Evolutionary conservation across 2,329 filamentous ascomycete genomes (phyloP), one percentile per base, ranked within the genome.

Genomic region (Monilinia fructigena): DNA sequence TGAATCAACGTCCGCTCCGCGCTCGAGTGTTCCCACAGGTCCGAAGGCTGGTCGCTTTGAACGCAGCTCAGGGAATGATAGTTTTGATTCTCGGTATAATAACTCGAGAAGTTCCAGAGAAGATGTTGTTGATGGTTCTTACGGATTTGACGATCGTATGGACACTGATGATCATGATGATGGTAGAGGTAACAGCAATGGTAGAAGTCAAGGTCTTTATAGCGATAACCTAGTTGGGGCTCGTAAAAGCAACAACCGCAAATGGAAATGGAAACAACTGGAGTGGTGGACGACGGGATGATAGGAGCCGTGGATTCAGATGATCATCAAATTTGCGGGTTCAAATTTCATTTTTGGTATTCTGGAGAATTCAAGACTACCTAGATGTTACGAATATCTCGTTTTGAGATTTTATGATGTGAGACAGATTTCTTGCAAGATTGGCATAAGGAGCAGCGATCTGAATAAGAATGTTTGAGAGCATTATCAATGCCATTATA

Each of bases 101-200:
- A 70, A 68, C 14, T 66, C 70, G 65, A 56, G 55, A 54, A 54
- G 40, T 55, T 26, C 40, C 31, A 40, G 74, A 35, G 73, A 75
- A 16, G 74, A 76, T 26, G 66, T 77, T 20, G 69, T 74, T 48
- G 76, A 77, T 69, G 76, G 76, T 5, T 72, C 75, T 52, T 76
- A 77, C 62, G 76, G 76, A 16, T 77, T 77, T 64, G 73, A 74
- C 4, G 74, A 76, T 64, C 70, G 71, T 7, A 76, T 77, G 75
- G 75, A 76, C 4, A 75, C 71, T 0, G 73, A 77, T 64, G 72
- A 75, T 40, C 60, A 58, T 18, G 67, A 74, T 18, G 67, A 67
- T 11, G 52, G 69, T 20, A 53, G 59, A 28, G 54, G 68, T 40
- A 54, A 54, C 35, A 66, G 65, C 2, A 55, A 63, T n/a, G n/a